Percentiles rank a stretch among this genome's conserved stretches.
Conservation (phyloP, 345 rosid genomes). For the Abelmoschus esculentus region DNA sequence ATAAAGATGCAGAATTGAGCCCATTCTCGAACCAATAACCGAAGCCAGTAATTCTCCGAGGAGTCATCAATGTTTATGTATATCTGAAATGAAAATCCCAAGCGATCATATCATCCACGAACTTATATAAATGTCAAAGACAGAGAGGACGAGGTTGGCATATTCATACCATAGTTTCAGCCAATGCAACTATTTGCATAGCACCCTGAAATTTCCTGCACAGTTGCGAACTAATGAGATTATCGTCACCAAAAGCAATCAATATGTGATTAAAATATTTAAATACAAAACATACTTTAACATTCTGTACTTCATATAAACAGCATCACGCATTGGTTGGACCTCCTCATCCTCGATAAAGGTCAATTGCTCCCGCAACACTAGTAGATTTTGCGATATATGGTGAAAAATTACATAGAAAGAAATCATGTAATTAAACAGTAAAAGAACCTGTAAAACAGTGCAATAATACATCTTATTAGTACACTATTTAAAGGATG, state of each 20-base stretch:
- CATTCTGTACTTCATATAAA: conserved; percentile 68
- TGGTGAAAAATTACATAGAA: conserved; percentile 79
- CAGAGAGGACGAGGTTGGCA: background rate
- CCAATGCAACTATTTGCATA: conserved; percentile 84
- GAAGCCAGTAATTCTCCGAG: conserved; percentile 67
- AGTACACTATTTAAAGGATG: conserved; percentile 9
- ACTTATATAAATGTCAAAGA: background rate
- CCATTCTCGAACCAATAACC: conserved; percentile 78
- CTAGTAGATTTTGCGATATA: conserved; percentile 61
- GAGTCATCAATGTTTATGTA: conserved; percentile 67
- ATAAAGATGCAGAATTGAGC: conserved; percentile 77
- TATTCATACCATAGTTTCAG: conserved; percentile 66
- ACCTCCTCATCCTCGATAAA: conserved; percentile 79
- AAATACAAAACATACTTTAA: conserved; percentile 52
- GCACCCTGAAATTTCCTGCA: conserved; percentile 85
- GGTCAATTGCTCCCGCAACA: conserved; percentile 59
- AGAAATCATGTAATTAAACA: conserved; percentile 71
- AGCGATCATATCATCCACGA: background rate
- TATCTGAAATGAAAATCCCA: conserved; percentile 37
- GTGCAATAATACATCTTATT: conserved; percentile 1
- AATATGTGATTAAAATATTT: background rate
- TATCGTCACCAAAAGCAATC: background rate
- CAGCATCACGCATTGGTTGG: conserved; percentile 78
- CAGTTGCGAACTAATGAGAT: background rate
- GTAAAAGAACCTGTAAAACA: conserved; percentile 56